These are phyloP conservation scores for Xylaria palmicola DNA, from an alignment of 495 filamentous ascomycete genomes.

Conservation along the genomic window DNA sequence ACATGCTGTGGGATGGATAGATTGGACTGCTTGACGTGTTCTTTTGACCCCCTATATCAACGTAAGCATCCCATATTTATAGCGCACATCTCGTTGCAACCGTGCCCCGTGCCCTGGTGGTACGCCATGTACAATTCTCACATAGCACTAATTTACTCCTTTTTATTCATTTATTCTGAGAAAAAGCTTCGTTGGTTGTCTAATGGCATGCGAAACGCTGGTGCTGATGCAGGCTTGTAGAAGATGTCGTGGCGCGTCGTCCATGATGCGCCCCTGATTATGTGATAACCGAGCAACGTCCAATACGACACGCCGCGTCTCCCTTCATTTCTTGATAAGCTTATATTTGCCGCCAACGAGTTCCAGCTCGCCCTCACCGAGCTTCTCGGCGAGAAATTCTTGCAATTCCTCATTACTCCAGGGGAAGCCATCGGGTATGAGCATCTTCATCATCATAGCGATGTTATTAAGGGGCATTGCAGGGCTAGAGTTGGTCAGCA, in stretches of 20 bases:
- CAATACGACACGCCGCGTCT: constrained; percentile 1
- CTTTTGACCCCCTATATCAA: not conserved
- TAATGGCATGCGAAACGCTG: not conserved
- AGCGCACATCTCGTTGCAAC: not conserved
- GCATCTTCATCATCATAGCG: constrained; percentile 89
- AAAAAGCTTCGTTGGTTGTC: not conserved
- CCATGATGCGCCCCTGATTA: constrained; percentile 2
- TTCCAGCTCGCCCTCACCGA: constrained; percentile 67
- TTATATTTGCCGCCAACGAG: constrained; percentile 73
- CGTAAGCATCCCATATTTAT: constrained; percentile 6
- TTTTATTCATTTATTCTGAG: not conserved
- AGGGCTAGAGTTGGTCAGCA: constrained; percentile 86
- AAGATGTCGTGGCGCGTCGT: not conserved
- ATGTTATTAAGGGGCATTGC: constrained; percentile 77
- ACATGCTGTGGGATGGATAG: not conserved
- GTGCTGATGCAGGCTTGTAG: not conserved
- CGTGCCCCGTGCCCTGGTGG: not conserved
- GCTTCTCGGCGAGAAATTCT: constrained; percentile 75
- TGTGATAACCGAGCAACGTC: not conserved
- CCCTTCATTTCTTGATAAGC: constrained; percentile 49
- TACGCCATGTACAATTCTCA: not conserved
- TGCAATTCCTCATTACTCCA: constrained; percentile 72
- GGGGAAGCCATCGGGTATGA: constrained; percentile 81
- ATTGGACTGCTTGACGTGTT: not conserved
- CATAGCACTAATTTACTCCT: not conserved